Conservation (phyloP, 805 yeast species). For the Candida koratica region DNA sequence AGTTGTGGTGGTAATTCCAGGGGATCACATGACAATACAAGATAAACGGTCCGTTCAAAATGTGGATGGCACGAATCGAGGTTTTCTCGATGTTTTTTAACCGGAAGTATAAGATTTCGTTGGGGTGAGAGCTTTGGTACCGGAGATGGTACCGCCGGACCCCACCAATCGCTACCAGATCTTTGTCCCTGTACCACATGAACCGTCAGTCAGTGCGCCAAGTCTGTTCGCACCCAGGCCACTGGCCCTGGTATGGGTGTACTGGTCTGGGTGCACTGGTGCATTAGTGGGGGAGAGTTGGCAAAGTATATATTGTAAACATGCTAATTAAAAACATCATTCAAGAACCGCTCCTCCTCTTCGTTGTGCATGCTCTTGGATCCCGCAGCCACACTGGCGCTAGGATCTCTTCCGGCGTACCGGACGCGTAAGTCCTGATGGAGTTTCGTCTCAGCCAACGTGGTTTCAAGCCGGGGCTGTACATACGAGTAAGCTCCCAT, state of each 20-base stretch:
- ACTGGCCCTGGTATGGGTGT: too few species aligned
- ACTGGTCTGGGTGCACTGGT: too few species aligned
- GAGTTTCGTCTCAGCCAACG: conserved; percentile 68
- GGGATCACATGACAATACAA: conserved; percentile 45
- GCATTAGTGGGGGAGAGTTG: too few species aligned
- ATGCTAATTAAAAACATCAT: conserved; percentile 63
- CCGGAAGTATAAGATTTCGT: conserved; percentile 28
- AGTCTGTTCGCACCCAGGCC: too few species aligned
- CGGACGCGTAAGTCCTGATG: conserved; percentile 60
- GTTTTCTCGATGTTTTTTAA: conserved; percentile 38
- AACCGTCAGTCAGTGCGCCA: too few species aligned
- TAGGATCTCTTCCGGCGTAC: conserved; percentile 97
- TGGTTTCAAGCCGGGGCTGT: conserved; percentile 77
- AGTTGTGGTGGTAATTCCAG: conserved; percentile 25
- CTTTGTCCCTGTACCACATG: conserved; percentile 37
- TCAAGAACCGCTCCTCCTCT: conserved; percentile 85
- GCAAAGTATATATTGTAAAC: too few species aligned
- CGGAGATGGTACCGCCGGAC: conserved; percentile 32
- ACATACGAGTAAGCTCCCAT: conserved; percentile 86
- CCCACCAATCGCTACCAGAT: conserved; percentile 34
- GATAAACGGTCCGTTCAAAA: conserved; percentile 41
- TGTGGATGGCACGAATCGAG: conserved; percentile 37
- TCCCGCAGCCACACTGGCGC: conserved; percentile 98
- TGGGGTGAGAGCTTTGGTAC: conserved; percentile 21
- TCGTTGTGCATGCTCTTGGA: conserved; percentile 79